Percentiles rank a stretch among this genome's conserved stretches.
These are phyloP conservation scores for Lactarius sanguifluus DNA, from an alignment of 768 basidiomycete species.

Conservation along the genomic window DNA sequence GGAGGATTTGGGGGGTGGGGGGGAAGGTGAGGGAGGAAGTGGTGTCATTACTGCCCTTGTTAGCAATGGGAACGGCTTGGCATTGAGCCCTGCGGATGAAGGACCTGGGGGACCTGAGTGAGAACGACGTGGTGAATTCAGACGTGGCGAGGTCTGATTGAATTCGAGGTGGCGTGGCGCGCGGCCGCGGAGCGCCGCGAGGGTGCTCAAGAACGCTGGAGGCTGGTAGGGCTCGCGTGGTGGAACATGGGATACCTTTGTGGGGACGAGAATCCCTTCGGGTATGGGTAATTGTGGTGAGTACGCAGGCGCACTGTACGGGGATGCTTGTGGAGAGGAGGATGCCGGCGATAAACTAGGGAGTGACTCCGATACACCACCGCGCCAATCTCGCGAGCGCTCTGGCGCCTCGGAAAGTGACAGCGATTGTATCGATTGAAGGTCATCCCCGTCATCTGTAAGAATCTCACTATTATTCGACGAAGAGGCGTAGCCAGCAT, in stretches of 20 bases:
- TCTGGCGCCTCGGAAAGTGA: conserved; percentile 24
- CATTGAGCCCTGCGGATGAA: conserved; percentile 18
- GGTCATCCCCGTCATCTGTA: conserved; percentile 75
- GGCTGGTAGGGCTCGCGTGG: conserved; percentile 3
- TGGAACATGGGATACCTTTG: background rate
- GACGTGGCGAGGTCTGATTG: conserved; percentile 32
- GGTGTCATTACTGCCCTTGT: conserved; percentile 27
- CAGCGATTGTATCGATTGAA: conserved; percentile 63
- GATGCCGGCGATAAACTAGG: conserved; percentile 20
- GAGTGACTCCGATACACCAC: conserved; percentile 20
- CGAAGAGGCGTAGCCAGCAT: conserved; percentile 47
- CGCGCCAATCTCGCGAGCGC: background rate
- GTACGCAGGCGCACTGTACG: background rate
- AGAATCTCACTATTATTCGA: conserved; percentile 64
- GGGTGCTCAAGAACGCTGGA: conserved; percentile 4
- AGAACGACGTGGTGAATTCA: conserved; percentile 38
- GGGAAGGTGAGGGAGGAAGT: conserved; percentile 25
- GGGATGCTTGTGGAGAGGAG: conserved; percentile 11
- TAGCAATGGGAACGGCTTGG: conserved; percentile 18
- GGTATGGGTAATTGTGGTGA: conserved; percentile 2
- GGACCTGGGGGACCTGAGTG: conserved; percentile 36
- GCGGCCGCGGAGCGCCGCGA: conserved; percentile 9
- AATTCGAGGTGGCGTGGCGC: conserved; percentile 25
- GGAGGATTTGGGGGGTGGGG: conserved; percentile 1
- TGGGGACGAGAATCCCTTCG: background rate